Evolutionary conservation across 352 stramenopile genomes (phyloP).

Genomic region (Phytopythium chamaehyphon): DNA sequence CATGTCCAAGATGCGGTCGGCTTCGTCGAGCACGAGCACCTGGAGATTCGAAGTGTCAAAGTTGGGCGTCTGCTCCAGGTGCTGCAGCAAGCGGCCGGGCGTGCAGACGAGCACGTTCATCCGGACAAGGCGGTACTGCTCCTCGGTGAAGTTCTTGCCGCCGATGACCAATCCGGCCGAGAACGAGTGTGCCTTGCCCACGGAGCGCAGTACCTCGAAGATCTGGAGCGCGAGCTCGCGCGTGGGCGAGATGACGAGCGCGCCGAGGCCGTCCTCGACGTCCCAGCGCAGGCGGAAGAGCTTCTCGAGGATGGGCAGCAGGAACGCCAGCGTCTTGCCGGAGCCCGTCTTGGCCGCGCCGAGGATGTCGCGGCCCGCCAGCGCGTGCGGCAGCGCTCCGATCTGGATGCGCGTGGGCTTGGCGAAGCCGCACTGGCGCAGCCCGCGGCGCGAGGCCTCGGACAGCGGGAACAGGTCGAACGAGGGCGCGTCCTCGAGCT

Average conservation of each 20-base stretch:
- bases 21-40: constrained; percentile 98
- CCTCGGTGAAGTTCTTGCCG: constrained; percentile 93
- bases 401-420: constrained; percentile 90
- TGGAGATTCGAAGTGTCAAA: constrained; percentile 95
- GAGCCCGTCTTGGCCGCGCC: constrained; percentile 91
- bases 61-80: constrained; percentile 98
- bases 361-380: constrained; percentile 89
- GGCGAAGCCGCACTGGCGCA: constrained; percentile 75
- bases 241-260: constrained; percentile 97
- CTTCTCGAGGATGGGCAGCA: constrained; percentile 88
- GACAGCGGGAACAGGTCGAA: constrained; percentile 88
- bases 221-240: constrained; percentile 99
- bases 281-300: constrained; percentile 88
- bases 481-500: constrained; percentile 62
- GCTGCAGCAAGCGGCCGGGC: constrained; percentile 95
- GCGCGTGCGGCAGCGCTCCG: constrained; percentile 79
- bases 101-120: constrained; percentile 99
- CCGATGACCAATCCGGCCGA: constrained; percentile 96
- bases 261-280: constrained; percentile 92
- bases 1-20: constrained; percentile 98
- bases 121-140: constrained; percentile 92
- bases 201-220: constrained; percentile 96
- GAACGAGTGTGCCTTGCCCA: constrained; percentile 96
- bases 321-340: constrained; percentile 93
- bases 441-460: constrained; percentile 62